phyloP scores from a whole-genome alignment of 805 yeast genomes.

The Ogataea kodamae region DNA sequence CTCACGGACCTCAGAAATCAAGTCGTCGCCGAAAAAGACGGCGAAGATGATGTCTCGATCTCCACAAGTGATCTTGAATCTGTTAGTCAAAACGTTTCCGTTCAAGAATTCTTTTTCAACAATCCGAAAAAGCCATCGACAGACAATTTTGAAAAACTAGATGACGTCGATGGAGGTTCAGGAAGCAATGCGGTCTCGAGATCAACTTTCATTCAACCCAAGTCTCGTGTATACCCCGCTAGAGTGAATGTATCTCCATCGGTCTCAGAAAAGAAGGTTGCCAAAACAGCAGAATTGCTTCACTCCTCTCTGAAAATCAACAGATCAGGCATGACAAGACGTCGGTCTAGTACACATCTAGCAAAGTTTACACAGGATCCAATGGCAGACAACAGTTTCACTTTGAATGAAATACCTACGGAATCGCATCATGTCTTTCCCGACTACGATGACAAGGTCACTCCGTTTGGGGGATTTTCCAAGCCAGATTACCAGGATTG shows the following conservation, averaged over 20 bases:
- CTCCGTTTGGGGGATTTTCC: conserved; percentile 75
- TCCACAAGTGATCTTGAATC: conserved; percentile 12
- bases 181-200: conserved; percentile 8
- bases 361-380: conserved; percentile 4
- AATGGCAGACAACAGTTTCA: background rate
- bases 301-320: conserved; percentile 20
- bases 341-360: conserved; percentile 12
- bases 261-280: conserved; percentile 18
- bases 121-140: conserved; percentile 25
- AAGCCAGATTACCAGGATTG: conserved; percentile 51
- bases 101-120: conserved; percentile 51
- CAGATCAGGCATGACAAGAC: conserved; percentile 14
- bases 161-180: conserved; percentile 8
- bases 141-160: conserved; percentile 11
- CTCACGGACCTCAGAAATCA: conserved; percentile 4
- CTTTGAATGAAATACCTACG: conserved; percentile 1
- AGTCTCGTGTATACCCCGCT: conserved; percentile 10
- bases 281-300: conserved; percentile 16
- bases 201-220: conserved; percentile 28
- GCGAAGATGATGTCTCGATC: conserved; percentile 13
- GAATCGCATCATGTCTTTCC: conserved; percentile 4
- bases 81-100: conserved; percentile 34
- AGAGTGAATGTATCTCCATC: conserved; percentile 13
- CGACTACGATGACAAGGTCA: conserved; percentile 34
- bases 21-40: conserved; percentile 16